phyloP scores from a whole-genome alignment of 306 rosid species.

The Nissolia schottii region DNA sequence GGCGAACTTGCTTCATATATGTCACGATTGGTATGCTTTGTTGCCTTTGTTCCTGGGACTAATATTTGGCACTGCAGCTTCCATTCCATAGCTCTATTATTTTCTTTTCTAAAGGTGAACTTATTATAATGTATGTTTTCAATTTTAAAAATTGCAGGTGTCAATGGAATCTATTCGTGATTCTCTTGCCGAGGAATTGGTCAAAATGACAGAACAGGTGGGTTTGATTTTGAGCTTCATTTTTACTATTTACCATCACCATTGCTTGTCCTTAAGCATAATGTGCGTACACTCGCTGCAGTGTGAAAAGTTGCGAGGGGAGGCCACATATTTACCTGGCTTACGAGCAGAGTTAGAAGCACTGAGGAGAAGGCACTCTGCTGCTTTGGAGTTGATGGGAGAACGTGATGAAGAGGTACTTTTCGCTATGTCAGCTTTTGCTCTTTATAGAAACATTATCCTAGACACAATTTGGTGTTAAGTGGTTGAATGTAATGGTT shows the following conservation, averaged over 20 bases:
- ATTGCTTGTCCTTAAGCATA: conserved; percentile 11
- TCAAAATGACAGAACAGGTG: conserved; percentile 90
- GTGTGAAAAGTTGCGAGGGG: conserved; percentile 89
- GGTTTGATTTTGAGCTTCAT: conserved; percentile 16
- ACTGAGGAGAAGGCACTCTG: conserved; percentile 75
- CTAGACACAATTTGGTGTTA: not conserved
- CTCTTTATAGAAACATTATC: not conserved
- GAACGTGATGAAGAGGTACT: conserved; percentile 84
- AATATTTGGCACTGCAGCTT: not conserved
- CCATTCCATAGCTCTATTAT: not conserved
- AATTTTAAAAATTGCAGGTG: conserved; percentile 45
- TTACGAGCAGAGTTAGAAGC: conserved; percentile 73
- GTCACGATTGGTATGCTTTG: conserved; percentile 78
- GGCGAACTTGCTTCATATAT: conserved; percentile 97
- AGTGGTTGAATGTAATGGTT: not conserved
- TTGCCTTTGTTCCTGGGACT: conserved; percentile 8
- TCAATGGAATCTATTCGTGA: conserved; percentile 91
- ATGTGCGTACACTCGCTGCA: conserved; percentile 30
- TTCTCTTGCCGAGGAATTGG: conserved; percentile 97
- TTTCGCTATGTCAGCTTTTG: not conserved
- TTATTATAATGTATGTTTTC: not conserved
- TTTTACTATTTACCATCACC: not conserved
- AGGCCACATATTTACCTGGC: conserved; percentile 73
- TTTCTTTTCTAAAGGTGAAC: conserved; percentile 32
- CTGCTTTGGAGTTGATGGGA: conserved; percentile 87